These are phyloP conservation scores for Scutellaria barbata DNA, from an alignment of 257 asterid genomes.

Conservation along the genomic window DNA sequence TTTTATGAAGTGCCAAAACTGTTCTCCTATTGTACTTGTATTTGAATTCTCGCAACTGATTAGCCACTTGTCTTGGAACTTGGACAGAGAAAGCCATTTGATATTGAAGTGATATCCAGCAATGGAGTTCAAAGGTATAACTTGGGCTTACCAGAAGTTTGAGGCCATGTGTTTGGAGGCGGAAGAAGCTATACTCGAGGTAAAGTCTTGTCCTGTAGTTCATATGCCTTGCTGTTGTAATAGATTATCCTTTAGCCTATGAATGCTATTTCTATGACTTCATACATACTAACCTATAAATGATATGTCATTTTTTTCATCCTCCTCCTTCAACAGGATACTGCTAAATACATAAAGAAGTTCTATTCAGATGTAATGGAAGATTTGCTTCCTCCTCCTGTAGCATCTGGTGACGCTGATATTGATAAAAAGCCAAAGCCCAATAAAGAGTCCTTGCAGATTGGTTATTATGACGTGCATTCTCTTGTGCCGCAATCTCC, in stretches of 20 bases:
- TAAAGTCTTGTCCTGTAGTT: slow-evolving; percentile 24
- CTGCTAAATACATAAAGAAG: slow-evolving; percentile 75
- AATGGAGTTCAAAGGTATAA: slow-evolving; percentile 77
- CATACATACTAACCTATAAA: not conserved
- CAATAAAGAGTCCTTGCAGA: slow-evolving; percentile 13
- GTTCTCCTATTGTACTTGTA: not conserved
- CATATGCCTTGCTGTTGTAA: not conserved
- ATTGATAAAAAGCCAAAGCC: slow-evolving; percentile 49
- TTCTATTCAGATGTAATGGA: slow-evolving; percentile 78
- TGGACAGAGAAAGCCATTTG: slow-evolving; percentile 7
- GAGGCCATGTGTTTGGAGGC: slow-evolving; percentile 86
- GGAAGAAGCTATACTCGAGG: slow-evolving; percentile 87
- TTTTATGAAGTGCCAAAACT: not conserved
- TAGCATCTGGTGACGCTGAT: slow-evolving; percentile 57
- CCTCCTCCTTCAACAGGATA: slow-evolving; percentile 55
- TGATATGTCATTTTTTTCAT: not conserved
- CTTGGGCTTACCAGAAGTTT: slow-evolving; percentile 79
- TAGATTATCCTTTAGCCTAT: not conserved
- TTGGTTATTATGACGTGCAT: slow-evolving; percentile 14
- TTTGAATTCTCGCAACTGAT: slow-evolving; percentile 26
- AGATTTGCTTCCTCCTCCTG: slow-evolving; percentile 66
- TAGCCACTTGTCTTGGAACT: not conserved
- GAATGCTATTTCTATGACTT: not conserved
- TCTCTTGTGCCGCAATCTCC: slow-evolving; percentile 32
- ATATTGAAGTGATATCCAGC: slow-evolving; percentile 4